Evolutionary conservation across 257 asterid genomes (phyloP), one percentile per base, ranked within the genome.

Genomic region (Linderniella brevidens): DNA sequence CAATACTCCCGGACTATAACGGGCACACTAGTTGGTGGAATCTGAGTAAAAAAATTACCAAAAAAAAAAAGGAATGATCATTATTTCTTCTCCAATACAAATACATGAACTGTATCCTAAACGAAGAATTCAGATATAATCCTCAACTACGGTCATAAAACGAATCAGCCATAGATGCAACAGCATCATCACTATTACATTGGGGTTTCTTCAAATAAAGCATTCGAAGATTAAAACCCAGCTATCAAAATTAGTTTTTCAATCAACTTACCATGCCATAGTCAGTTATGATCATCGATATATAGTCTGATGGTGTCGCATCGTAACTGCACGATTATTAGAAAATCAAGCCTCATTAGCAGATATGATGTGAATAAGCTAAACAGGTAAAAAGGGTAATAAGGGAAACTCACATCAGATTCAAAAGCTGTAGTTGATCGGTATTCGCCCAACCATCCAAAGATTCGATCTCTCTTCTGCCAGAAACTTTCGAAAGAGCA

Each of bases 1-100:
- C 86, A 52, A 48, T 88, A 80, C 55, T 88, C 94, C 53, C 90
- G 87, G 54, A 88, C 92, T 41, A 84, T 84, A 42, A 88, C 95
- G 48, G 98, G 93, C 41, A 80, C 92, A 56, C 97, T 88, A 10
- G 95, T 88, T 10, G 95, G 93, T 54, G 97, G 97, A 41, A 88
- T 78, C 97, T 88, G 67, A 19, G 56, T 45, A 68, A 41, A 46
- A 18, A 44, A 42, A n/a, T n/a, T n/a, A n/a, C n/a, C n/a, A n/a
- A n/a, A n/a, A n/a, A n/a, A n/a, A n/a, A n/a, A n/a, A n/a, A n/a
- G n/a, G n/a, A n/a, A n/a, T n/a, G n/a, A n/a, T n/a, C n/a, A n/a
- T n/a, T n/a, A n/a, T n/a, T n/a, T n/a, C n/a, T n/a, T n/a, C n/a
- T n/a, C n/a, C n/a, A n/a, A n/a, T n/a, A n/a, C n/a, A n/a, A n/a